A percentile compares a stretch with the other conserved stretches of the same genome.
These are phyloP conservation scores for Chrysophaeum taylorii DNA, from an alignment of 352 stramenopile species.

Conservation along the genomic window DNA sequence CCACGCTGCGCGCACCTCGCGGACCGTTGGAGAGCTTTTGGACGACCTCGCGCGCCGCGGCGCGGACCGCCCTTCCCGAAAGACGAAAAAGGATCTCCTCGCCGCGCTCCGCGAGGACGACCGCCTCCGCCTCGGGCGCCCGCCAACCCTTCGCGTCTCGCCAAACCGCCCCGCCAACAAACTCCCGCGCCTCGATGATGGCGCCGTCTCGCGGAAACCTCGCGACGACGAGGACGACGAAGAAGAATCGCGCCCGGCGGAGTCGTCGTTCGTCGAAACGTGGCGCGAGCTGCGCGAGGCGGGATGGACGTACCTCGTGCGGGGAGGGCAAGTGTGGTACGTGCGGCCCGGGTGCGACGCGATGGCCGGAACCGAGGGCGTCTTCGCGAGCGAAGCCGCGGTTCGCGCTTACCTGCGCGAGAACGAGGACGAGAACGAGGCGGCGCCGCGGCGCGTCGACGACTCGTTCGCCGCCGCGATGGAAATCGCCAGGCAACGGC, in stretches of 20 bases:
- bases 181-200: too few relatives aligned
- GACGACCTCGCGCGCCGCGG: background rate
- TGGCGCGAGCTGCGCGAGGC: too few relatives aligned
- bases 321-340: too few relatives aligned
- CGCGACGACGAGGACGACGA: background rate
- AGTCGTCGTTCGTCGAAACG: too few relatives aligned
- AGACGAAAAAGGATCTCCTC: background rate
- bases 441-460: background rate
- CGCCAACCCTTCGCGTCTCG: background rate
- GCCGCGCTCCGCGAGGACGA: background rate
- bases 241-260: background rate
- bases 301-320: too few relatives aligned
- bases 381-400: too few relatives aligned
- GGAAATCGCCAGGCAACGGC: too few relatives aligned
- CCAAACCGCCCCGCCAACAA: too few relatives aligned
- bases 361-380: too few relatives aligned
- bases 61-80: background rate
- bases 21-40: background rate
- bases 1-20: slow-evolving; percentile 43
- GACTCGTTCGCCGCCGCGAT: background rate
- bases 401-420: background rate
- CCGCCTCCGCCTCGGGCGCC: background rate
- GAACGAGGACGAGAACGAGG: background rate
- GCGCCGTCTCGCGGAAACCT: too few relatives aligned
- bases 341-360: too few relatives aligned